phyloP scores from a whole-genome alignment of 805 yeast species.

The Maudiozyma barnettii region DNA sequence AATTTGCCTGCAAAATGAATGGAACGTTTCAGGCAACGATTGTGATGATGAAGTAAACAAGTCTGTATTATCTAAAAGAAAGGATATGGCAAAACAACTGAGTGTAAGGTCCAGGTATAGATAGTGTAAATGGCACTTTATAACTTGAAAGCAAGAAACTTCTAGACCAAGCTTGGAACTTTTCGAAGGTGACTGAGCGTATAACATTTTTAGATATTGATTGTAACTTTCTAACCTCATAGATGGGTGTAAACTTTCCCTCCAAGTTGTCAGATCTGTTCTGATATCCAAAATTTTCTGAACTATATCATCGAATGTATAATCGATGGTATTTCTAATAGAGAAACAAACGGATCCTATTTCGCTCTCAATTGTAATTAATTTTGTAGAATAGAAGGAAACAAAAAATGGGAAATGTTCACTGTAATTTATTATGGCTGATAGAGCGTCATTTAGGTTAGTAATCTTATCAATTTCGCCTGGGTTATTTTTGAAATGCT shows the following conservation, averaged over 20 bases:
- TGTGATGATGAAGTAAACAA: conserved; percentile 9
- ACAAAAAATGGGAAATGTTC: conserved; percentile 16
- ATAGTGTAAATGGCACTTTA: conserved; percentile 18
- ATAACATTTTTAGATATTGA: conserved; percentile 15
- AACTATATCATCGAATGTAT: conserved; percentile 18
- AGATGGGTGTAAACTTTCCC: conserved; percentile 14
- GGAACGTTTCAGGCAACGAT: conserved; percentile 10
- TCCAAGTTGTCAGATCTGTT: conserved; percentile 17
- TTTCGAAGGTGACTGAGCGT: conserved; percentile 11
- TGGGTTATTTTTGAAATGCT: conserved; percentile 3
- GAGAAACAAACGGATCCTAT: conserved; percentile 16
- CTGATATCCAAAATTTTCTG: conserved; percentile 12
- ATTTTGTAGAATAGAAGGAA: conserved; percentile 15
- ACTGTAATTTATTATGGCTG: conserved; percentile 10
- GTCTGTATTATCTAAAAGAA: conserved; percentile 16
- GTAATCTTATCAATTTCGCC: conserved; percentile 9
- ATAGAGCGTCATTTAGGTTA: conserved; percentile 12
- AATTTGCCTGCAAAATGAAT: conserved; percentile 8
- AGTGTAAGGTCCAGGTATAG: conserved; percentile 13
- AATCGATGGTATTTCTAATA: conserved; percentile 10
- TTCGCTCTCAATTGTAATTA: conserved; percentile 12
- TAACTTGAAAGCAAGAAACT: conserved; percentile 15
- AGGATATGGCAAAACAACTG: conserved; percentile 15
- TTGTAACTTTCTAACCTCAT: conserved; percentile 16
- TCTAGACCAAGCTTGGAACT: conserved; percentile 15